Conservation (phyloP, 2,329 filamentous ascomycete genomes). For the Lasiodiplodia gonubiensis region DNA sequence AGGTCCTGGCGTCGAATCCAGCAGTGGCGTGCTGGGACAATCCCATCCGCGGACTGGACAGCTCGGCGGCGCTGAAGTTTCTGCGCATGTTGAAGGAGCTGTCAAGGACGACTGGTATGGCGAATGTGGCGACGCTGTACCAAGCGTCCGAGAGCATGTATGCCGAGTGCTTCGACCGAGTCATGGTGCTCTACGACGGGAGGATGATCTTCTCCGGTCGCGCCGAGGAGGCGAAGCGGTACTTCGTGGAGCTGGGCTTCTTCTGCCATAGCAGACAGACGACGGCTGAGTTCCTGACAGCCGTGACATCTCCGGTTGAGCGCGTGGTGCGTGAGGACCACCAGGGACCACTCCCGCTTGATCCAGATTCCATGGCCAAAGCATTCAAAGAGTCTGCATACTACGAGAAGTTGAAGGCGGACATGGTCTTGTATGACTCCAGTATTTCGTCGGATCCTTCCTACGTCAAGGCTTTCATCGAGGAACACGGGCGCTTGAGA, state of each 20-base stretch:
- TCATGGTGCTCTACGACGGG: conserved; percentile 49
- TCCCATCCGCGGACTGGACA: conserved; percentile 73
- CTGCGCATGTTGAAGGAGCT: conserved; percentile 67
- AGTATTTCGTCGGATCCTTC: background rate
- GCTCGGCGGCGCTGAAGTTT: conserved; percentile 74
- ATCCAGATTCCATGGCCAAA: conserved; percentile 60
- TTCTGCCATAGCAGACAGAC: conserved; percentile 70
- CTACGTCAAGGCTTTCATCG: conserved; percentile 46
- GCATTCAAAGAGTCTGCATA: conserved; percentile 41
- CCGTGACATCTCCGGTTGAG: conserved; percentile 68
- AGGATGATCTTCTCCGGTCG: conserved; percentile 64
- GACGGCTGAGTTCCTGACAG: conserved; percentile 74
- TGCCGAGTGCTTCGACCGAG: conserved; percentile 49
- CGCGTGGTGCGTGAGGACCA: conserved; percentile 62
- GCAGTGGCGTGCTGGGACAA: conserved; percentile 58
- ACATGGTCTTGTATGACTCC: conserved; percentile 36
- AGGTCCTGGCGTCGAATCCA: conserved; percentile 52
- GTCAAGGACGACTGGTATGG: conserved; percentile 45
- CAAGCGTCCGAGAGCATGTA: conserved; percentile 61
- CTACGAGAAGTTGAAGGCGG: conserved; percentile 41
- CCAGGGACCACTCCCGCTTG: conserved; percentile 62
- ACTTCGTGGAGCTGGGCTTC: conserved; percentile 72
- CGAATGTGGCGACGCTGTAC: conserved; percentile 74
- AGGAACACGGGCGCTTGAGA: conserved; percentile 45
- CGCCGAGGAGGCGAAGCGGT: conserved; percentile 64